Conservation (phyloP, 177 flowering plant genomes). For the Tripterygium wilfordii region DNA sequence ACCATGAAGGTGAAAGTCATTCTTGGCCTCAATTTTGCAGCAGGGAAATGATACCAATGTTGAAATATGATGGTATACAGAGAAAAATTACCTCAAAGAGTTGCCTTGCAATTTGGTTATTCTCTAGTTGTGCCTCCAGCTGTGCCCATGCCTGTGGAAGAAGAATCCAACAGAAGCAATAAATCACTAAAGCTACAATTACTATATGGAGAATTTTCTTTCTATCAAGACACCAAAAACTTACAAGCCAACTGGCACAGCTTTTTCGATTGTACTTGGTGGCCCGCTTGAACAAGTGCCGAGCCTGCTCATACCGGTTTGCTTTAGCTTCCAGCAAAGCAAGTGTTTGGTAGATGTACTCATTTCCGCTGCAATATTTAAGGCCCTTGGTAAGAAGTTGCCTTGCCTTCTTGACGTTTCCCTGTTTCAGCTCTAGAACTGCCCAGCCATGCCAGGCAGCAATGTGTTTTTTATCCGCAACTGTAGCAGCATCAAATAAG, state of each 20-base stretch:
- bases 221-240: conserved; percentile 19
- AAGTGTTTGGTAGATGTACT: conserved; percentile 86
- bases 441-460: conserved; percentile 99
- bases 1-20: neutral
- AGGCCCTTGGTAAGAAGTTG: conserved; percentile 81
- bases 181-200: neutral
- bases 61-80: neutral
- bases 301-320: conserved; percentile 71
- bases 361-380: conserved; percentile 78
- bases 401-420: conserved; percentile 82
- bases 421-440: conserved; percentile 77
- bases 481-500: conserved; percentile 93
- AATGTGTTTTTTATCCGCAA: conserved; percentile 76
- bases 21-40: neutral
- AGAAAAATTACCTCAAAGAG: conserved; percentile 67
- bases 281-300: conserved; percentile 82
- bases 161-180: neutral
- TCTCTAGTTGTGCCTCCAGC: conserved; percentile 72
- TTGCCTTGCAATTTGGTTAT: conserved; percentile 44
- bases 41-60: neutral
- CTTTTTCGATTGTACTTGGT: conserved; percentile 84
- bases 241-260: conserved; percentile 98
- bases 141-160: conserved; percentile 87
- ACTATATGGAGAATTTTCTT: neutral
- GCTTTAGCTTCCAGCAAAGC: conserved; percentile 86